These are phyloP conservation scores for Brachypodium distachyon DNA, from an alignment of 202 grass and related monocot species.

Conservation along the genomic window DNA sequence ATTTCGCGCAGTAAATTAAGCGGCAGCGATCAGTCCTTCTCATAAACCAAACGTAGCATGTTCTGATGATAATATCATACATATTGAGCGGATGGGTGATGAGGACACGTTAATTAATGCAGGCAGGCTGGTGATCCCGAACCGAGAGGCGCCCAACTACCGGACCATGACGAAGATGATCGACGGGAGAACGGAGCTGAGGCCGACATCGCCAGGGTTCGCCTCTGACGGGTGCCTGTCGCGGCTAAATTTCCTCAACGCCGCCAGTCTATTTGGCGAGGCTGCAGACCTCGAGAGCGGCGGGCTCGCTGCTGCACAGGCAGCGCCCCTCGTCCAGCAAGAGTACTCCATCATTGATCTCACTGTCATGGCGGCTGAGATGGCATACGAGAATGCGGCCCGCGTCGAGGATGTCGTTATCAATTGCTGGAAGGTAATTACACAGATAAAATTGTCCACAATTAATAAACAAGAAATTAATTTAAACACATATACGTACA, in stretches of 20 bases:
- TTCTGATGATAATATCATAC: no score
- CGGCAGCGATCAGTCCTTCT: no score
- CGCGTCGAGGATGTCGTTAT: conserved; percentile 41
- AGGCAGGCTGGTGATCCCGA: conserved; percentile 41
- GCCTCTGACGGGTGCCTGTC: not conserved
- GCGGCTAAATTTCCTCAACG: not conserved
- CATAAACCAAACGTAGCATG: no score
- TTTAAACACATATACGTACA: no score
- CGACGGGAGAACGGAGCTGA: conserved; percentile 38
- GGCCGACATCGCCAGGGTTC: not conserved
- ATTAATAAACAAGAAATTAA: no score
- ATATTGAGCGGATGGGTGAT: not conserved
- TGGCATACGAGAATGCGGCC: conserved; percentile 57
- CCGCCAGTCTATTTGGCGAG: not conserved
- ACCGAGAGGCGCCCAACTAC: conserved; percentile 26
- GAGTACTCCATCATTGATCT: not conserved
- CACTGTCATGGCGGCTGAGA: conserved; percentile 36
- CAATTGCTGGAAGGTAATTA: conserved; percentile 55
- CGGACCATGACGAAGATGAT: conserved; percentile 34
- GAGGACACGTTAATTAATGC: not conserved
- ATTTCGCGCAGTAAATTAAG: no score
- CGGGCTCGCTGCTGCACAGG: not conserved
- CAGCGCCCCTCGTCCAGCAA: no score
- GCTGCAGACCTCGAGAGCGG: not conserved
- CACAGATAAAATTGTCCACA: no score